A percentile compares a stretch with the other conserved stretches of the same genome.
Evolutionary conservation across 257 asterid genomes (phyloP).

Genomic region (Nicotiana tabacum): DNA sequence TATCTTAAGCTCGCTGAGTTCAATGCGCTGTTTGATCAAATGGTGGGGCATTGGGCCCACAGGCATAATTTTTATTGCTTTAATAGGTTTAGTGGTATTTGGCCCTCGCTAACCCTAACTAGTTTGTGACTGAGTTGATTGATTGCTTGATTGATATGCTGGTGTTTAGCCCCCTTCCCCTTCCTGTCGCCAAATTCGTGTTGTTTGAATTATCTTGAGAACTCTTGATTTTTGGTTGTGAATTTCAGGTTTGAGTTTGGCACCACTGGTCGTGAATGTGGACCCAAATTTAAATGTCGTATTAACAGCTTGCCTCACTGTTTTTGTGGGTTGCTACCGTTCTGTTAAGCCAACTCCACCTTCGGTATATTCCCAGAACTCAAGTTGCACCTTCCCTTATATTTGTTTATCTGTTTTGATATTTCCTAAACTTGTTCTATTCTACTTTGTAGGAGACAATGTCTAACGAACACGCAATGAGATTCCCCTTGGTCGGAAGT

Average conservation of each 20-base stretch:
- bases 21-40: not conserved
- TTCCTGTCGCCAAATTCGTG: no score
- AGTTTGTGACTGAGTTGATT: not conserved
- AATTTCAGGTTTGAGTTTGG: conserved; percentile 73
- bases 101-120: not conserved
- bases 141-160: not conserved
- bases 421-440: not conserved
- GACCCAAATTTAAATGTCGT: conserved; percentile 87
- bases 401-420: not conserved
- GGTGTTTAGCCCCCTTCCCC: not conserved
- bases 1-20: not conserved
- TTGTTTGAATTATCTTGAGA: not conserved
- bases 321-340: conserved; percentile 79
- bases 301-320: conserved; percentile 85
- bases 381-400: not conserved
- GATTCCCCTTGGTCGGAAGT: conserved; percentile 94
- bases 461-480: conserved; percentile 97
- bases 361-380: conserved; percentile 43
- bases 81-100: not conserved
- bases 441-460: conserved; percentile 72
- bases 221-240: conserved; percentile 9
- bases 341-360: conserved; percentile 95
- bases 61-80: not conserved
- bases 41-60: not conserved
- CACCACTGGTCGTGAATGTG: conserved; percentile 85